phyloP scores from a whole-genome alignment of 352 stramenopile species.

The Phytophthora megakarya region DNA sequence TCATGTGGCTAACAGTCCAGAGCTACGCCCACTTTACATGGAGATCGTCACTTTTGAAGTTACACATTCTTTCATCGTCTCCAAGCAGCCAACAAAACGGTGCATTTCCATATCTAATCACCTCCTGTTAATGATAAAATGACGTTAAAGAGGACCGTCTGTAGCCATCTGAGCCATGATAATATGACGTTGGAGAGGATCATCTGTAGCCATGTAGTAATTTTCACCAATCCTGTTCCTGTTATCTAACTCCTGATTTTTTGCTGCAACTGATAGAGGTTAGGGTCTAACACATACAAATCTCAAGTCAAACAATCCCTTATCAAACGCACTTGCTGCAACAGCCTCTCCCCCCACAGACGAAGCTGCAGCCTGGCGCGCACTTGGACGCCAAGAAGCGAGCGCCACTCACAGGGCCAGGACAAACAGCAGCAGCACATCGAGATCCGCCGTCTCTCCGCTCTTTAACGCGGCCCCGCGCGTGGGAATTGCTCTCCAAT shows the following conservation, averaged over 20 bases:
- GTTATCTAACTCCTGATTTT: conserved; percentile 46
- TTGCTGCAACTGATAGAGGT: conserved; percentile 19
- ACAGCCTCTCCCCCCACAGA: conserved; percentile 35
- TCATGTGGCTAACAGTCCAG: no score
- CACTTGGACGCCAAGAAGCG: conserved; percentile 12
- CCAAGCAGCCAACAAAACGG: no score
- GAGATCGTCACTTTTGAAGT: no score
- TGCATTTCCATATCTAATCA: no score
- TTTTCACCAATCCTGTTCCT: conserved; percentile 23
- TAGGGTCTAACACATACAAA: conserved; percentile 20
- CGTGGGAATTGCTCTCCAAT: not conserved
- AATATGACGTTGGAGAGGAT: no score
- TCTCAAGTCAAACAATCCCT: not conserved
- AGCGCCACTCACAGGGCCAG: not conserved
- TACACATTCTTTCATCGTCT: no score
- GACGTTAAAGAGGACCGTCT: no score
- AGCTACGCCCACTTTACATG: no score
- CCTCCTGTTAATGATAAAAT: no score
- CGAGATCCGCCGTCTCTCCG: not conserved
- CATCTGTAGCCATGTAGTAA: no score
- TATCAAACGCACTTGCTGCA: conserved; percentile 17
- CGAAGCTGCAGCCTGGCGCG: conserved; percentile 26
- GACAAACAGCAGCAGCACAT: not conserved
- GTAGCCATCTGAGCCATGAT: no score
- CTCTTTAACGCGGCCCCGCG: not conserved